Base-by-base conservation (phyloP, 148 eudicot genomes). In the Selenicereus undatus region DNA sequence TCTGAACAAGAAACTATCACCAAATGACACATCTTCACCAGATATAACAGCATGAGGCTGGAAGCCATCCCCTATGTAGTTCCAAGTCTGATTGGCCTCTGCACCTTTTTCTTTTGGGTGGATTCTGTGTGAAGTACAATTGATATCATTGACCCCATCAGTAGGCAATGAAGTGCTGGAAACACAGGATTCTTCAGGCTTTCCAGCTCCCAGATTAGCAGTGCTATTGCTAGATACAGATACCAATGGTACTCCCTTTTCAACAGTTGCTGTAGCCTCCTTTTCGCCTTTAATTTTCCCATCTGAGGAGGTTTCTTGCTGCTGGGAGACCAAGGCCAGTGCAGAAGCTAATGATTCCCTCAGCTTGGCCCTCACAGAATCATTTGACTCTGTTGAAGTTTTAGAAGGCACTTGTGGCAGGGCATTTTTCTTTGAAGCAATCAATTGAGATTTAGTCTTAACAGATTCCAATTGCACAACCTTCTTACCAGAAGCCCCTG, bases 301-400 rank as follows among this genome's bases (percentile, higher is more conserved):
- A 66, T 81, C 86, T 65, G 86, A 21, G 30, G 81, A 45, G 71
- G 75, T 82, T 30, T 81, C 89, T 77, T 78, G 87, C 69, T 77
- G 81, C 77, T 85, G 88, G 77, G 78, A 76, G 79, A 90, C 97
- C 84, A 93, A 78, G 69, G 91, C 93, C 78, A 96, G 85, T 27
- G 99, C 95, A 78, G 89, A 84, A 85, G 98, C 93, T 78, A 96
- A 86, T 73, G 97, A 89, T 70, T 96, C 98, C 80, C 94, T 92
- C 93, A 96, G 88, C 86, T 92, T 96, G 56, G 93, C 89, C 84
- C 99, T 89, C n/a, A 93, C 89, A 78, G 93, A 90, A 77, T 90
- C 94, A 64, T 79, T 86, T 43, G 93, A 83, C 78, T 86, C 95
- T 17, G 76, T 62, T 43, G 79, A 88, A 39, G 62, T 78, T 80